Conservation (phyloP, 2,329 filamentous ascomycete genomes). For the Cladosporium sp. region DNA sequence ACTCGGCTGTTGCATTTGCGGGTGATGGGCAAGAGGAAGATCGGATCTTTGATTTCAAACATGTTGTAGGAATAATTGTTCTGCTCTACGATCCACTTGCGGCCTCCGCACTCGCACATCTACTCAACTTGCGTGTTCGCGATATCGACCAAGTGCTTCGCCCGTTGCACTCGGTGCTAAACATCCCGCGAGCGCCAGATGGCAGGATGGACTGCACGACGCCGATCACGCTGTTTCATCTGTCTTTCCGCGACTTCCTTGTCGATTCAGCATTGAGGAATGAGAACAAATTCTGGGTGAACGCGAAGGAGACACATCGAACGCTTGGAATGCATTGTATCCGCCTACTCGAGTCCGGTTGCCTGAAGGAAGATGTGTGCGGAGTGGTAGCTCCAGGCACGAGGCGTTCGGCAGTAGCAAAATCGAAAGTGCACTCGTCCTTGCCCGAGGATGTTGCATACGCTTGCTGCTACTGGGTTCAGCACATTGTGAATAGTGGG, state of each 20-base stretch:
- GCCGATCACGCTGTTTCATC: not conserved
- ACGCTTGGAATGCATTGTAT: not conserved
- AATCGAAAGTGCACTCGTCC: not conserved
- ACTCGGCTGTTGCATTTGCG: too few species aligned
- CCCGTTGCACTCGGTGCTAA: not conserved
- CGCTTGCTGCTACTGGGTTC: not conserved
- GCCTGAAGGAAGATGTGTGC: not conserved
- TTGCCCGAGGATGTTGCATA: not conserved
- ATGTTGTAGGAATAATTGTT: not conserved
- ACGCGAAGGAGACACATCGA: not conserved
- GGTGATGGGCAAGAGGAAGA: too few species aligned
- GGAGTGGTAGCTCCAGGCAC: not conserved
- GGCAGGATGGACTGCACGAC: not conserved
- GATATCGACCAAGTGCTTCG: not conserved
- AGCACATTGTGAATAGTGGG: not conserved
- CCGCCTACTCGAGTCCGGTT: not conserved
- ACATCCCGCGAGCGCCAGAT: not conserved
- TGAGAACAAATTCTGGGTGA: slow-evolving; percentile 22
- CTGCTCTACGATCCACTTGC: not conserved
- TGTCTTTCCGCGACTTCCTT: not conserved
- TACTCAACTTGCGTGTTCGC: not conserved
- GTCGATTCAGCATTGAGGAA: not conserved
- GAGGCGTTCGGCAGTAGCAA: not conserved
- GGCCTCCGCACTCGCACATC: not conserved
- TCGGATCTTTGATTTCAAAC: not conserved